Percentiles rank a stretch among this genome's conserved stretches.
Conservation (phyloP, 441 rosid species). For the Theobroma grandiflorum region DNA sequence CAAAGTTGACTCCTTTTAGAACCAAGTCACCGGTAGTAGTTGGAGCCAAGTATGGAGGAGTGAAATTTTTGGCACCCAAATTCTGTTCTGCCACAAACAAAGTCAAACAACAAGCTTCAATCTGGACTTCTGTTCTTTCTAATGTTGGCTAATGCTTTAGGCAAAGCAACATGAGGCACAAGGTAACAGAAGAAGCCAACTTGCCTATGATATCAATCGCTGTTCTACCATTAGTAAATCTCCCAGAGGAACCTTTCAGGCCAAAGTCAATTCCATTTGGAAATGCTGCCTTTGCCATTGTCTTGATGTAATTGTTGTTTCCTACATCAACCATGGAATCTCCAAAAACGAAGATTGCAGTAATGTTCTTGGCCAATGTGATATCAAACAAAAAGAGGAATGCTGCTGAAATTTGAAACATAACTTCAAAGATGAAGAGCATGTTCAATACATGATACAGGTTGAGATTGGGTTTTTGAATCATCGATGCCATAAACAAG, state of each 20-base stretch:
- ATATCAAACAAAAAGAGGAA: background rate
- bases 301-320: slow-evolving; percentile 57
- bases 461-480: too few species aligned
- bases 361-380: background rate
- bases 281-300: slow-evolving; percentile 27
- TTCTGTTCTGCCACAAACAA: background rate
- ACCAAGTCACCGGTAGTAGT: background rate
- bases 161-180: background rate
- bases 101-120: background rate
- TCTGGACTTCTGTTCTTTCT: background rate
- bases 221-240: slow-evolving; percentile 26
- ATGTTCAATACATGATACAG: background rate
- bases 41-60: slow-evolving; percentile 16
- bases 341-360: slow-evolving; percentile 56
- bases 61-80: slow-evolving; percentile 9
- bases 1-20: slow-evolving; percentile 22
- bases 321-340: slow-evolving; percentile 64
- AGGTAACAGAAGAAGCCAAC: background rate
- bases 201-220: slow-evolving; percentile 17
- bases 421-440: background rate
- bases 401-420: background rate
- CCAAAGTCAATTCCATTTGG: slow-evolving; percentile 26
- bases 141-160: background rate
- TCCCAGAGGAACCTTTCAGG: background rate
- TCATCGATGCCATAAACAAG: too few species aligned